A percentile compares a stretch with the other conserved stretches of the same genome.
Conservation (phyloP, 2,329 filamentous ascomycete species). For the Emergomyces africanus region DNA sequence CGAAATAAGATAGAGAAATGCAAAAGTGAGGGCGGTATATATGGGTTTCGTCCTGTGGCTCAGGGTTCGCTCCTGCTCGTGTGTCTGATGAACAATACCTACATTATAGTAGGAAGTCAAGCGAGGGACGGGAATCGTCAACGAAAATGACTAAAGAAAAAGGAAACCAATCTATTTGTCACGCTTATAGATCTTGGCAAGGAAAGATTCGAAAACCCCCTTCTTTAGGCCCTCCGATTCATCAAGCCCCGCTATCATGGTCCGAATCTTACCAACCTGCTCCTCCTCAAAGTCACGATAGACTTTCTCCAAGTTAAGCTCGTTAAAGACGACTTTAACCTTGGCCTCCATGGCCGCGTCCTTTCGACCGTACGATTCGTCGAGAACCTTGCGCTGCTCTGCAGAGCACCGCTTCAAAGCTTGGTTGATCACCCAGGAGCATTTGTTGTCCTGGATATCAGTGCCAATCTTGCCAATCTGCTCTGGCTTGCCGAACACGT, state of each 20-base stretch:
- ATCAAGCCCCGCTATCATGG: conserved; percentile 66
- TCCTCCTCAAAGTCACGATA: conserved; percentile 88
- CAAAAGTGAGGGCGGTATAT: neutral
- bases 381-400: conserved; percentile 76
- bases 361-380: conserved; percentile 91
- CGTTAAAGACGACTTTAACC: conserved; percentile 80
- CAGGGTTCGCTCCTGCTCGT: neutral
- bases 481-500: conserved; percentile 88
- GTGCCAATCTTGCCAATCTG: conserved; percentile 98
- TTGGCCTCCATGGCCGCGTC: conserved; percentile 67
- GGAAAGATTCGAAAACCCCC: conserved; percentile 75
- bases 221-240: conserved; percentile 84
- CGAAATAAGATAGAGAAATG: neutral
- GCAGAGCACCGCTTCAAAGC: conserved; percentile 67
- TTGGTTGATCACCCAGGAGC: conserved; percentile 96
- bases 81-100: neutral
- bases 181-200: conserved; percentile 96
- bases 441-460: conserved; percentile 99
- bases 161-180: conserved; percentile 54
- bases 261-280: conserved; percentile 61
- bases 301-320: conserved; percentile 68
- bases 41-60: neutral
- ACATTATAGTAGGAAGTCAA: neutral
- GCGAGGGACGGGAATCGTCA: neutral
- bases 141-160: neutral